These are phyloP conservation scores for Strigomonas culicis DNA, from an alignment of 208 protist species.

Conservation along the genomic window DNA sequence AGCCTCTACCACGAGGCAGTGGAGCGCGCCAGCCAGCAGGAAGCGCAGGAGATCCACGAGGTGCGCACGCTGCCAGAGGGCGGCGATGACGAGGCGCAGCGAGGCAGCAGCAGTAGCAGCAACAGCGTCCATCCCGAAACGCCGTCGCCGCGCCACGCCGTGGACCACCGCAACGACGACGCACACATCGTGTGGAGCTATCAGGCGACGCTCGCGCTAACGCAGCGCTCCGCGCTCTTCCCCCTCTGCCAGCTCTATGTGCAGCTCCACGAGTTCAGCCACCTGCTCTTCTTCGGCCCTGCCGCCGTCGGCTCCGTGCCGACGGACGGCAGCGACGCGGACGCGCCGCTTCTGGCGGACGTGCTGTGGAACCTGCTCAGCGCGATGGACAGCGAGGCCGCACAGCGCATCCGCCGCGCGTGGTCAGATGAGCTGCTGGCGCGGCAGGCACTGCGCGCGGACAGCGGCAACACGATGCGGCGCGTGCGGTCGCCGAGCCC, in stretches of 20 bases:
- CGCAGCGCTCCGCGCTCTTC: conserved; percentile 11
- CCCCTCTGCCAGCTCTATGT: background rate
- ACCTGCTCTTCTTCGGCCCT: background rate
- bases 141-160: too few relatives aligned
- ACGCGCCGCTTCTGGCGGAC: conserved; percentile 8
- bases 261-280: background rate
- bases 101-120: background rate
- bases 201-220: conserved; percentile 3
- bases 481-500: background rate
- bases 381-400: background rate
- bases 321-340: conserved; percentile 1
- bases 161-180: background rate
- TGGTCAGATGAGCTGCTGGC: background rate
- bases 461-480: background rate
- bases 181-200: conserved; percentile 9
- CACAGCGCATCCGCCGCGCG: background rate
- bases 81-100: background rate
- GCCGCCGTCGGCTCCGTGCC: background rate
- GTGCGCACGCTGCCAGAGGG: background rate
- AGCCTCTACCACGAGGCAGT: too few relatives aligned
- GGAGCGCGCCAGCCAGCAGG: too few relatives aligned
- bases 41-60: too few relatives aligned
- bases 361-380: conserved; percentile 11
- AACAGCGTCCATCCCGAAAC: background rate
- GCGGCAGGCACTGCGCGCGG: background rate